phyloP scores from a whole-genome alignment of 805 yeast species.

The Kuraishia molischiana region DNA sequence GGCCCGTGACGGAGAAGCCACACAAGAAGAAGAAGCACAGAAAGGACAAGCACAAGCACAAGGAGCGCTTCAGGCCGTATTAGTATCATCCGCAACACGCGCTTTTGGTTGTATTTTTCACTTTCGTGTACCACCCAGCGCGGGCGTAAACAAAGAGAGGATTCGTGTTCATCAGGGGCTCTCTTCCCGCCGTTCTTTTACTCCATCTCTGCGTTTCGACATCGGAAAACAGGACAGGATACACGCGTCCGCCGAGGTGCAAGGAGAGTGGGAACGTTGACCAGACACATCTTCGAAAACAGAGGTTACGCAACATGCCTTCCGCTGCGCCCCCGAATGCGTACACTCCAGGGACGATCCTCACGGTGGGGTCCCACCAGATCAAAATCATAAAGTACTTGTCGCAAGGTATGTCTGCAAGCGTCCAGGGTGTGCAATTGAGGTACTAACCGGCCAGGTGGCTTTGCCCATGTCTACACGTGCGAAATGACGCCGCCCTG shows the following conservation, averaged over 20 bases:
- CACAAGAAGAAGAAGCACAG: slow-evolving; percentile 15
- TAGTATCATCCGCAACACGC: no score
- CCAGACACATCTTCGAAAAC: no score
- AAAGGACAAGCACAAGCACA: slow-evolving; percentile 28
- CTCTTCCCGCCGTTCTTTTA: no score
- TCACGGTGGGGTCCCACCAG: slow-evolving; percentile 74
- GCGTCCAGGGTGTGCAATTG: background rate
- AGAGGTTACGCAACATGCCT: no score
- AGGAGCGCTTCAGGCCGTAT: slow-evolving; percentile 49
- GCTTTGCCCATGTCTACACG: slow-evolving; percentile 91
- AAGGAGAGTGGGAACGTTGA: no score
- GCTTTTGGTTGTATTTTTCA: no score
- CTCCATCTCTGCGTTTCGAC: no score
- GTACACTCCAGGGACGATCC: slow-evolving; percentile 61
- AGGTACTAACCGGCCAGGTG: slow-evolving; percentile 28
- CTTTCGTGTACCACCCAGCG: no score
- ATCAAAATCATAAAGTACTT: slow-evolving; percentile 56
- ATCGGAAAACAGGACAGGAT: no score
- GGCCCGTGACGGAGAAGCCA: slow-evolving; percentile 21
- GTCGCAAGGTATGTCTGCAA: slow-evolving; percentile 40
- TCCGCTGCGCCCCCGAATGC: slow-evolving; percentile 30
- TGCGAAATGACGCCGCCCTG: slow-evolving; percentile 60
- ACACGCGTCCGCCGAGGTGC: no score
- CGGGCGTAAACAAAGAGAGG: no score
- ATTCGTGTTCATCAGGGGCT: no score